Conservation (phyloP, 164 flowering plant genomes). For the Magnolia sinica region DNA sequence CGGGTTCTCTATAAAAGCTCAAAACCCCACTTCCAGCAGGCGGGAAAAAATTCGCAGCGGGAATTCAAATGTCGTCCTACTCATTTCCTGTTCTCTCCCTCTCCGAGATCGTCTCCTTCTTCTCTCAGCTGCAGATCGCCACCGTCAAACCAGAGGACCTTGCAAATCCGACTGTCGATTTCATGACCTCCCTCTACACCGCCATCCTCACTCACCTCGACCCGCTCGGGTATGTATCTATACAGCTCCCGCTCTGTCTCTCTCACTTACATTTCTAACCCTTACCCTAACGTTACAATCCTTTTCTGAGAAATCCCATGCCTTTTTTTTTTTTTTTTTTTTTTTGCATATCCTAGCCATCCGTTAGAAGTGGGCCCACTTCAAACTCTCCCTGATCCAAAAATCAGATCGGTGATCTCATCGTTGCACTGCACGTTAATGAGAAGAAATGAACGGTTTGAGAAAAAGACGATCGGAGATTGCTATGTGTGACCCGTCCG, state of each 20-base stretch:
- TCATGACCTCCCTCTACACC: slow-evolving; percentile 48
- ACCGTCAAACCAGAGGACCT: slow-evolving; percentile 45
- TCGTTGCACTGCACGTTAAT: not conserved
- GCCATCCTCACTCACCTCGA: slow-evolving; percentile 46
- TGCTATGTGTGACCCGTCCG: too few relatives aligned
- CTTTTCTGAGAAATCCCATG: not conserved
- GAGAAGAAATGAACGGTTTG: not conserved
- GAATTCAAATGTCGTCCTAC: slow-evolving; percentile 34
- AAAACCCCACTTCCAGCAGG: not conserved
- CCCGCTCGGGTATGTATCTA: slow-evolving; percentile 34
- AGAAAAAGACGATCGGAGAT: too few relatives aligned
- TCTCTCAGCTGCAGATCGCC: slow-evolving; percentile 44
- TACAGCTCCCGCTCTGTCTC: not conserved
- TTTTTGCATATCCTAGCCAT: too few relatives aligned
- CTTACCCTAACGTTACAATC: not conserved
- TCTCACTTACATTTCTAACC: too few relatives aligned
- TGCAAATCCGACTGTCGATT: slow-evolving; percentile 47
- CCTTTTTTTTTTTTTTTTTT: too few relatives aligned
- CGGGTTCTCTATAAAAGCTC: too few relatives aligned
- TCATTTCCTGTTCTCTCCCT: slow-evolving; percentile 45
- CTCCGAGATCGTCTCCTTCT: slow-evolving; percentile 39
- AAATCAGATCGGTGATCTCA: too few relatives aligned
- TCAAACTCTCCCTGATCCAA: too few relatives aligned
- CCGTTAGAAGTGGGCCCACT: too few relatives aligned
- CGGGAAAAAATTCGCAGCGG: slow-evolving; percentile 2